These are phyloP conservation scores for Tulasnella sp. DNA, from an alignment of 768 basidiomycete genomes.

Conservation along the genomic window DNA sequence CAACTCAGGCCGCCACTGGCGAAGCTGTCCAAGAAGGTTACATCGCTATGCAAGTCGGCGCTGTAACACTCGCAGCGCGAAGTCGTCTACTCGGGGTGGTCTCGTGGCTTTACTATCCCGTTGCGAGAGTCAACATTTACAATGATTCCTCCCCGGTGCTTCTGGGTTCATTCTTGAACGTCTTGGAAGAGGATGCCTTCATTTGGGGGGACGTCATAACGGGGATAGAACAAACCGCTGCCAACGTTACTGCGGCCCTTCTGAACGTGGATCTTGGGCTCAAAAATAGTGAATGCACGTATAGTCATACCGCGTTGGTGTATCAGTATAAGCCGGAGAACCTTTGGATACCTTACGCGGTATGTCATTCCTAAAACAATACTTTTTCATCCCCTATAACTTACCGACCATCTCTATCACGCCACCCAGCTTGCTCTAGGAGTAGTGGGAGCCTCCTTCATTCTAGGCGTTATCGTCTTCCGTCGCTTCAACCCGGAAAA, in stretches of 20 bases:
- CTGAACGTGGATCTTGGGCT: background rate
- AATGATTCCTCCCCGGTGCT: background rate
- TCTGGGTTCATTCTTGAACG: background rate
- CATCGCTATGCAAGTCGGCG: background rate
- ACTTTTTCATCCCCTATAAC: background rate
- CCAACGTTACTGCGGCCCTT: background rate
- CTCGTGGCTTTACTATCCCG: background rate
- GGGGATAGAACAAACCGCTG: background rate
- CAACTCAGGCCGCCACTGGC: background rate
- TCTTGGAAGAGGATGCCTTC: background rate
- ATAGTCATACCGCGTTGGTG: background rate
- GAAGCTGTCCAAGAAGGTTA: background rate
- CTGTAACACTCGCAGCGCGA: background rate
- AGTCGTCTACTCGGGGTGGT: background rate
- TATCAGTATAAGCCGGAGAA: background rate
- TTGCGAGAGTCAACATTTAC: background rate
- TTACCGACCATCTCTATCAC: background rate
- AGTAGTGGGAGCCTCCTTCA: background rate
- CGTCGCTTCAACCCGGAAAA: background rate
- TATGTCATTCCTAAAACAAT: background rate
- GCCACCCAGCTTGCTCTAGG: background rate
- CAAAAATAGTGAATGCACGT: background rate
- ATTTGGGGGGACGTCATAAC: background rate
- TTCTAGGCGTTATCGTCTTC: background rate
- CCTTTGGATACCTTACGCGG: background rate